phyloP scores from a whole-genome alignment of 2,329 filamentous ascomycete genomes.

The Teratosphaeria destructans region DNA sequence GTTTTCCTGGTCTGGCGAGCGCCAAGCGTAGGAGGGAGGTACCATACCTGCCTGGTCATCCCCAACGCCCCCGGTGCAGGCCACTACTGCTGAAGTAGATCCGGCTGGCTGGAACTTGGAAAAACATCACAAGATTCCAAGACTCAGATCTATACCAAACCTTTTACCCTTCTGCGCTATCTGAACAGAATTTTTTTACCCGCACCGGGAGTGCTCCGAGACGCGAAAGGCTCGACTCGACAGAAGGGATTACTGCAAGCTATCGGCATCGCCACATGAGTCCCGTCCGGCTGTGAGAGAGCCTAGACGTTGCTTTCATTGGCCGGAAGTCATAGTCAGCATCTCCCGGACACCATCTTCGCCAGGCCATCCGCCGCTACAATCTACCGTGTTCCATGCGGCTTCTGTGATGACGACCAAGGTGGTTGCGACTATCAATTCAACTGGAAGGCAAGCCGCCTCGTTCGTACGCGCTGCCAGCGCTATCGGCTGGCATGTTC shows the following conservation, averaged over 20 bases:
- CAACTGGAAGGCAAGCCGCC: constrained; percentile 87
- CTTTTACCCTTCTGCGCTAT: not conserved
- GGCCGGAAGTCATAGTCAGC: not conserved
- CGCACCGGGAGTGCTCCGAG: not conserved
- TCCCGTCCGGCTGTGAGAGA: not conserved
- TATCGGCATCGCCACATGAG: not conserved
- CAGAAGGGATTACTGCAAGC: not conserved
- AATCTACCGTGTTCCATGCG: not conserved
- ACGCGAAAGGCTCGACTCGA: not conserved
- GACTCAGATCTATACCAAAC: not conserved
- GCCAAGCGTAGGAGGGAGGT: not conserved
- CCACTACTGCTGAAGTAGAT: not conserved
- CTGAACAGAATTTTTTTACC: not conserved
- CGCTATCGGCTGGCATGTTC: constrained; percentile 85
- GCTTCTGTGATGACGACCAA: constrained; percentile 37
- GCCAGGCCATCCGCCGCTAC: not conserved
- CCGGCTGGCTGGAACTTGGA: not conserved
- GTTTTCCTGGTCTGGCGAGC: not conserved
- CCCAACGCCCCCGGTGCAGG: not conserved
- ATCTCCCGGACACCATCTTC: not conserved
- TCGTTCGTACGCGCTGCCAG: constrained; percentile 90
- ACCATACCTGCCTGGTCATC: not conserved
- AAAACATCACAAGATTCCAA: not conserved
- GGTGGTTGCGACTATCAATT: constrained; percentile 90
- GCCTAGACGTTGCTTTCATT: not conserved